A percentile compares a stretch with the other conserved stretches of the same genome.
These are phyloP conservation scores for Metarhizium sp. DNA, from an alignment of 2,329 filamentous ascomycete species.

Conservation along the genomic window DNA sequence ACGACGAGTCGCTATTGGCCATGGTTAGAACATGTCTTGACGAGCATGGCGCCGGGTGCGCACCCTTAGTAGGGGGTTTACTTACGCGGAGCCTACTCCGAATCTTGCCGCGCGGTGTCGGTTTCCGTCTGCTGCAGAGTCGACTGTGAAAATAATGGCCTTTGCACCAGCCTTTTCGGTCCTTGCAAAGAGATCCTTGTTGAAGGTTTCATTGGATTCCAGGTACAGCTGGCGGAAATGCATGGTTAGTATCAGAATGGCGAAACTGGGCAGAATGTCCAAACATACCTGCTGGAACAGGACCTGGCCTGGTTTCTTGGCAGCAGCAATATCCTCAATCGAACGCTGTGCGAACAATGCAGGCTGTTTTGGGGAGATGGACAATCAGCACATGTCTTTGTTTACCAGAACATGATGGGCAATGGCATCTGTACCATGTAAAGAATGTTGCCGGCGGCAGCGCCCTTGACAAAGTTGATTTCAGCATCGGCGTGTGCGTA, in stretches of 20 bases:
- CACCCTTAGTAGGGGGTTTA: background rate
- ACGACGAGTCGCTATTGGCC: background rate
- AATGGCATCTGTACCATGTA: conserved; percentile 29
- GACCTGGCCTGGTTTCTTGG: conserved; percentile 25
- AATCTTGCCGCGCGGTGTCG: conserved; percentile 31
- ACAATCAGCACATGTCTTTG: background rate
- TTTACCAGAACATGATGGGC: conserved; percentile 19
- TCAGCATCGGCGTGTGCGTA: conserved; percentile 37
- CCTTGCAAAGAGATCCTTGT: conserved; percentile 11
- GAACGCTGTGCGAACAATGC: conserved; percentile 13
- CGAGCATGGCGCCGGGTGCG: background rate
- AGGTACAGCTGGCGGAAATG: background rate
- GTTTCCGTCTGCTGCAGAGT: conserved; percentile 29
- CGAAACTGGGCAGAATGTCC: background rate
- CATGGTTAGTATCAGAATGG: conserved; percentile 8
- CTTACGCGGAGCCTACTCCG: conserved; percentile 26
- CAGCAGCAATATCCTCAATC: conserved; percentile 28
- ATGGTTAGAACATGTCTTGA: background rate
- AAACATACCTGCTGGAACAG: conserved; percentile 26
- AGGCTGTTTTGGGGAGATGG: background rate
- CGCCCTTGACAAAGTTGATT: conserved; percentile 38
- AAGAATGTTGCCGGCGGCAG: conserved; percentile 36
- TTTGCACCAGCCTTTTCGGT: conserved; percentile 24
- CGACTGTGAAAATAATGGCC: conserved; percentile 29
- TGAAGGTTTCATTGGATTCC: background rate